Percentiles rank a stretch among this genome's conserved stretches.
Conservation (phyloP, 345 rosid species). For the Hibiscus tridactylites region DNA sequence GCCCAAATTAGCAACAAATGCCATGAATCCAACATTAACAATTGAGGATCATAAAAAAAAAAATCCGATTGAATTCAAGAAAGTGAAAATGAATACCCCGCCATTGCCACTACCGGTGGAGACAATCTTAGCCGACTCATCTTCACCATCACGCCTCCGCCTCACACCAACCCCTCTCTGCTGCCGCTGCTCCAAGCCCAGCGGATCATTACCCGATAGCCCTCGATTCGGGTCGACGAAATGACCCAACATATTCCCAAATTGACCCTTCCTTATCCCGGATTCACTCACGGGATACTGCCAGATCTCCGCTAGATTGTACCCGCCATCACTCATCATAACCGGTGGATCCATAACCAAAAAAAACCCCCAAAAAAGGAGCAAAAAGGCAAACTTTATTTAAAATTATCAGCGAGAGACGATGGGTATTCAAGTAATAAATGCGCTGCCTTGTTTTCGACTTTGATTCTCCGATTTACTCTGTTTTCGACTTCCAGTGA, state of each 20-base stretch:
- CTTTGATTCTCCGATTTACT: too few relatives aligned
- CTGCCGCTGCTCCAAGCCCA: slow-evolving; percentile 27
- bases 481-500: too few relatives aligned
- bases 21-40: neutral
- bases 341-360: slow-evolving; percentile 61
- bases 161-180: slow-evolving; percentile 25
- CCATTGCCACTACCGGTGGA: slow-evolving; percentile 41
- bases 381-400: neutral
- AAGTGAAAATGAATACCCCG: slow-evolving; percentile 23
- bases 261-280: slow-evolving; percentile 25
- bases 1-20: slow-evolving; percentile 11
- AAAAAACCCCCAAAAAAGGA: neutral
- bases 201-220: slow-evolving; percentile 28
- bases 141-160: slow-evolving; percentile 49
- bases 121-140: slow-evolving; percentile 37
- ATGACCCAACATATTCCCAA: slow-evolving; percentile 26
- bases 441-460: neutral
- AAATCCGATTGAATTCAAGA: slow-evolving; percentile 4
- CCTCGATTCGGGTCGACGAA: slow-evolving; percentile 29
- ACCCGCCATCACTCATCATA: slow-evolving; percentile 50
- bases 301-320: slow-evolving; percentile 73
- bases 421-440: slow-evolving; percentile 11
- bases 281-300: slow-evolving; percentile 40
- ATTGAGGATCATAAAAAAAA: neutral
- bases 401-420: neutral